Percentiles rank a stretch among this genome's conserved stretches.
Conservation (phyloP, 805 yeast genomes). For the Sungouiella blattae region DNA sequence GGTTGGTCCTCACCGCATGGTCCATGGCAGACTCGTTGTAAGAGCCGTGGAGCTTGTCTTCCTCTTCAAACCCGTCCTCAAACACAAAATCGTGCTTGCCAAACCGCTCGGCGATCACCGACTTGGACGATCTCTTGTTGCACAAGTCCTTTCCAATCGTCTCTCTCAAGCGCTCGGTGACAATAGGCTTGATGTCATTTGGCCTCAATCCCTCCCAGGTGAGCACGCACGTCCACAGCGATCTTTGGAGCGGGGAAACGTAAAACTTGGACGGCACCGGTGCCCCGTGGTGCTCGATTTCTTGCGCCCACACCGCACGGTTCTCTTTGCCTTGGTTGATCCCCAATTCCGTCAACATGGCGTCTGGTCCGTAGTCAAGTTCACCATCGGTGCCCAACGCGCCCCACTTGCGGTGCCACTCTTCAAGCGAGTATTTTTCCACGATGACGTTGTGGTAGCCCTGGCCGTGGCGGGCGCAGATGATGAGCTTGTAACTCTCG, state of each 20-base stretch:
- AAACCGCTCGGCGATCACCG: slow-evolving; percentile 37
- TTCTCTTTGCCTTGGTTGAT: slow-evolving; percentile 52
- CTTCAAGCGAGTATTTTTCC: slow-evolving; percentile 49
- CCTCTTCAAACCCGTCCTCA: slow-evolving; percentile 45
- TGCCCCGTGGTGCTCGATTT: slow-evolving; percentile 43
- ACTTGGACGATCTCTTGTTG: slow-evolving; percentile 49
- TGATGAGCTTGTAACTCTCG: slow-evolving; percentile 46
- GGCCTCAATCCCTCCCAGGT: slow-evolving; percentile 46
- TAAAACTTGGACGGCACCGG: slow-evolving; percentile 56
- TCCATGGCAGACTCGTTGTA: slow-evolving; percentile 47
- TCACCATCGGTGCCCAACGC: slow-evolving; percentile 51
- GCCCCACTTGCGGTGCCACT: slow-evolving; percentile 59
- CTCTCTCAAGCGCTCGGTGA: slow-evolving; percentile 54
- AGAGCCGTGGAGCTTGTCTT: slow-evolving; percentile 44
- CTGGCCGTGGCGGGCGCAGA: slow-evolving; percentile 67
- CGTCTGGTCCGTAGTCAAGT: slow-evolving; percentile 57
- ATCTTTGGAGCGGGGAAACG: slow-evolving; percentile 62
- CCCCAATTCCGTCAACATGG: slow-evolving; percentile 55
- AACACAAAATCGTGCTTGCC: slow-evolving; percentile 31
- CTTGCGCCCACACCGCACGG: slow-evolving; percentile 39
- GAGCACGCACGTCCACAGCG: slow-evolving; percentile 51
- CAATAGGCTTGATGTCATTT: slow-evolving; percentile 14
- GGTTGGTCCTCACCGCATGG: slow-evolving; percentile 47
- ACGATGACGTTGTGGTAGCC: slow-evolving; percentile 62
- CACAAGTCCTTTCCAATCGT: slow-evolving; percentile 59